These are phyloP conservation scores for Apiotrichum brassicae DNA, from an alignment of 1,284 basidiomycete species.

Conservation along the genomic window DNA sequence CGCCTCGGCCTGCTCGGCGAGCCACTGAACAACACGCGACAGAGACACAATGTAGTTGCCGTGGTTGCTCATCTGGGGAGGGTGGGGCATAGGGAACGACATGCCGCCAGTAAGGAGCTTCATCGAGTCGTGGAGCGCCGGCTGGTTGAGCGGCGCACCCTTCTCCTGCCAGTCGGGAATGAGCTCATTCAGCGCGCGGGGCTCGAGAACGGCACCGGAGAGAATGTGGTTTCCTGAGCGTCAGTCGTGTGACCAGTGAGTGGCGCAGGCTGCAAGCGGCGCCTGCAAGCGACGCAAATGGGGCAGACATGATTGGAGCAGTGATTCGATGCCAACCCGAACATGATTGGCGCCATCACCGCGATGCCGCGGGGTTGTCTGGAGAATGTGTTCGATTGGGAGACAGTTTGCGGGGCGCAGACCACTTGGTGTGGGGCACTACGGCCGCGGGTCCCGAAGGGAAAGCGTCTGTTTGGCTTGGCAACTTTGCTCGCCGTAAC, in stretches of 20 bases:
- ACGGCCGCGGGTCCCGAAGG: neutral
- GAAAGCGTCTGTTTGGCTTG: too few species aligned
- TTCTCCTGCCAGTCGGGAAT: slow-evolving; percentile 75
- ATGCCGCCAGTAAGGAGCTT: slow-evolving; percentile 69
- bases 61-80: slow-evolving; percentile 93
- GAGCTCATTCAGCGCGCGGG: slow-evolving; percentile 83
- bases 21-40: slow-evolving; percentile 82
- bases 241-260: neutral
- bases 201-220: slow-evolving; percentile 93
- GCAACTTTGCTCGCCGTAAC: too few species aligned
- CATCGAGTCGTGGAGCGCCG: slow-evolving; percentile 77
- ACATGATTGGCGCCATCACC: too few species aligned
- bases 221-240: slow-evolving; percentile 81
- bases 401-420: neutral
- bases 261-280: too few species aligned
- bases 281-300: too few species aligned
- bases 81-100: slow-evolving; percentile 84
- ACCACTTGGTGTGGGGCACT: neutral
- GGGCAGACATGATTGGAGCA: neutral
- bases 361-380: too few species aligned
- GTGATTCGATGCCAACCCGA: too few species aligned
- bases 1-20: slow-evolving; percentile 73
- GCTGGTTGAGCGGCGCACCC: slow-evolving; percentile 62
- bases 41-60: slow-evolving; percentile 93
- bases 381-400: neutral